A percentile compares a stretch with the other conserved stretches of the same genome.
These are phyloP conservation scores for Colletotrichum ledebouriae DNA, from an alignment of 2,329 filamentous ascomycete genomes.

Conservation along the genomic window DNA sequence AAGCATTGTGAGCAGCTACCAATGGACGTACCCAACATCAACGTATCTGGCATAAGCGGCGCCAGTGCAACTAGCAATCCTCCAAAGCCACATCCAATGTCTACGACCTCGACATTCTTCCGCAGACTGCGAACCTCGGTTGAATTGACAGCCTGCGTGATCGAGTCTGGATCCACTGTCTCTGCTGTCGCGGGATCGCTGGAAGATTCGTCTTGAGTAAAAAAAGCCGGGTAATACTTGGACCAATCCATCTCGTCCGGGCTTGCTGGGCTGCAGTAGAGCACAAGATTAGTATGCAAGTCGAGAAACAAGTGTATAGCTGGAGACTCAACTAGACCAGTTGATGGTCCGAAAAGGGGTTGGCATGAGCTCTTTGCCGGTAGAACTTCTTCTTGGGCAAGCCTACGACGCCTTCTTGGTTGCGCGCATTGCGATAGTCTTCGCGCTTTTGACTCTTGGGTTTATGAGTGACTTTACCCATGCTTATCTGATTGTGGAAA, in stretches of 20 bases:
- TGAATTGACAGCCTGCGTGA: constrained; percentile 40
- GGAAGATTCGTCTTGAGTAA: constrained; percentile 51
- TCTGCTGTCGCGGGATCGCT: neutral
- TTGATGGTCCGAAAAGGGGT: constrained; percentile 95
- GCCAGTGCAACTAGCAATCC: constrained; percentile 89
- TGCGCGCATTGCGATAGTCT: constrained; percentile 70
- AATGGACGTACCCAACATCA: constrained; percentile 78
- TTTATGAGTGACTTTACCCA: constrained; percentile 55
- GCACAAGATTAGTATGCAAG: neutral
- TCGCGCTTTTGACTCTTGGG: constrained; percentile 76
- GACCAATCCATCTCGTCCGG: constrained; percentile 95
- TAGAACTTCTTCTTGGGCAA: constrained; percentile 97
- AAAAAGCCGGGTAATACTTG: constrained; percentile 82
- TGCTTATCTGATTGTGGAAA: constrained; percentile 43
- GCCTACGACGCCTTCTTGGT: constrained; percentile 66
- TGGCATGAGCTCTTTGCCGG: constrained; percentile 94
- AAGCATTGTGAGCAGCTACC: constrained; percentile 10
- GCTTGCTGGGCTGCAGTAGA: constrained; percentile 73
- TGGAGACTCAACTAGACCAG: constrained; percentile 78
- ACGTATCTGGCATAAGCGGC: constrained; percentile 82
- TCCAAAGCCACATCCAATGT: constrained; percentile 97
- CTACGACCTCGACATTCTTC: constrained; percentile 88
- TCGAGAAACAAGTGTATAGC: constrained; percentile 11
- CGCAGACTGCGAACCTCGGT: constrained; percentile 56
- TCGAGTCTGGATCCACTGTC: neutral